Evolutionary conservation across 306 rosid species (phyloP), one percentile per base, ranked within the genome.

Genomic region (Glycine latifolia): DNA sequence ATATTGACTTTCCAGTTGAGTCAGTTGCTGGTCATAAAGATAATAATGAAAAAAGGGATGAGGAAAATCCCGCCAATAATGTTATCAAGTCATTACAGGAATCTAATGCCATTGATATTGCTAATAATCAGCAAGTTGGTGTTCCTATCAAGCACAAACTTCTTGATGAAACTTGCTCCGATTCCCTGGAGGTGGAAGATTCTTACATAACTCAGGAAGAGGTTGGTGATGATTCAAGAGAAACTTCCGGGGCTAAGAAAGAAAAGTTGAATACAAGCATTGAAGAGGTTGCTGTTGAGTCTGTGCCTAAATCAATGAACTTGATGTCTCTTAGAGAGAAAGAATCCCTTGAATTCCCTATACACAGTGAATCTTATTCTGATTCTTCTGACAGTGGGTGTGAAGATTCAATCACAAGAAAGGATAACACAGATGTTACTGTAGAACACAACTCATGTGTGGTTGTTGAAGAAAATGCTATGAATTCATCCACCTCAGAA

Each of bases 1-100:
- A 10, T 48, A 62, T n/a, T 72, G 71, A 68, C 79, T 56, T 79
- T 61, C 52, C 69, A 65, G 65, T 80, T 76, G 80, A 71, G 84
- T 67, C 86, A 20, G 71, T 15, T 76, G 26, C 56, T 58, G 50
- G 48, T 52, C 15, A 17, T 35, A 50, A 81, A 55, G 68, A 79
- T 79, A 49, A 20, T 77, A 55, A n/a, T 66, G 47, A 10, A 47
- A 26, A 77, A 0, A 35, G 69, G 83, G 81, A 58, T 67, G 88
- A 85, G 76, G 87, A 85, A 87, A 85, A 79, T 67, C 52, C 73
- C 43, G 61, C 53, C 14, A 78, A 77, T 75, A 75, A 76, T 71
- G 66, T 20, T 75, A 54, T 60, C 47, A 79, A 77, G 49, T 77
- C 85, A 63, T 66, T 39, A n/a, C 73, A 54, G 52, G 79, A 82